These are phyloP conservation scores for Neurospora discreta DNA, from an alignment of 495 filamentous ascomycete genomes.

Conservation along the genomic window DNA sequence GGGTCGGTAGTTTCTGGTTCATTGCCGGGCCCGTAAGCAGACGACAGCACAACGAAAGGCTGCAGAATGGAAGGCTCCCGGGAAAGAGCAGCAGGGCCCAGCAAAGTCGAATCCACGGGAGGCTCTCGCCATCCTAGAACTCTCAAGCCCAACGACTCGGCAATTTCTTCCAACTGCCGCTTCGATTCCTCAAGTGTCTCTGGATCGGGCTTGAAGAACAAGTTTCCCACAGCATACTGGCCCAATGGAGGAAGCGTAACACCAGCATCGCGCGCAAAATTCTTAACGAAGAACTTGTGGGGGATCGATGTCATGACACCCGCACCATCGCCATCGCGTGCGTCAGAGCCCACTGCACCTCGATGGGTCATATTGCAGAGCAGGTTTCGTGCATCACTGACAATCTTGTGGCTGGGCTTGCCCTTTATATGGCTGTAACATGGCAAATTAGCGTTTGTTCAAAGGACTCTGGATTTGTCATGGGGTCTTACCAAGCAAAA, in stretches of 20 bases:
- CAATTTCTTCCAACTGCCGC: constrained; percentile 81
- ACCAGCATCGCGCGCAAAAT: constrained; percentile 83
- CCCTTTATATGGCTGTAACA: constrained; percentile 83
- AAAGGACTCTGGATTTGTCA: not conserved
- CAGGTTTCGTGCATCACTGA: constrained; percentile 94
- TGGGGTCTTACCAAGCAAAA: constrained; percentile 78
- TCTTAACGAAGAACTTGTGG: constrained; percentile 97
- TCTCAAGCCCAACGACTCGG: constrained; percentile 73
- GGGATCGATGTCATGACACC: constrained; percentile 99
- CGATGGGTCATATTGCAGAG: constrained; percentile 99
- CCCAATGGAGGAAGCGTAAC: constrained; percentile 77
- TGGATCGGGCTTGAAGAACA: constrained; percentile 96
- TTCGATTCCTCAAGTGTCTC: constrained; percentile 82
- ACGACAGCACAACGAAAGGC: constrained; percentile 84
- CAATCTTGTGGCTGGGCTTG: constrained; percentile 93
- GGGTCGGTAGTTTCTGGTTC: constrained; percentile 70
- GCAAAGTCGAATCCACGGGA: constrained; percentile 80
- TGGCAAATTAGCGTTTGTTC: constrained; percentile 1
- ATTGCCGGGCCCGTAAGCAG: constrained; percentile 77
- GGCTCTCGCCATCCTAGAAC: constrained; percentile 97
- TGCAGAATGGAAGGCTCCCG: constrained; percentile 91
- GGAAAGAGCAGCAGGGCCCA: constrained; percentile 87
- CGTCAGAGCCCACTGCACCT: constrained; percentile 95
- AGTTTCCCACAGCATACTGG: constrained; percentile 93
- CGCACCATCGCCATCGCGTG: constrained; percentile 92